A percentile compares a stretch with the other conserved stretches of the same genome.
These are phyloP conservation scores for Microbotryomycetes sp. DNA, from an alignment of 1,284 basidiomycete genomes.

Conservation along the genomic window DNA sequence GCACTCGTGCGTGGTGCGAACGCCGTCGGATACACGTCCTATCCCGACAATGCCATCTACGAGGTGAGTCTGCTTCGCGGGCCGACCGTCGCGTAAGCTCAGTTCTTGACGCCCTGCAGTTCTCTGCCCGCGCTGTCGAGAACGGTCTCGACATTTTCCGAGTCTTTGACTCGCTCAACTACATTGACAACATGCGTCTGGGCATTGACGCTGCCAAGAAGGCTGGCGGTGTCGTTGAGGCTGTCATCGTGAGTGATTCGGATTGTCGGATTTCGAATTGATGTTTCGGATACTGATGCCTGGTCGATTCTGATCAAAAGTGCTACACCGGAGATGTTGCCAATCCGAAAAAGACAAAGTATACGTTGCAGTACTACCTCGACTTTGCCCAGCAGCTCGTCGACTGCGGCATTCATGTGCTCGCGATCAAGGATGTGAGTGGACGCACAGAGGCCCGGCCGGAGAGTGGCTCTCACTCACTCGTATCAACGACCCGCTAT, in stretches of 20 bases:
- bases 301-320: no score
- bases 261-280: neutral
- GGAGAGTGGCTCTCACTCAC: neutral
- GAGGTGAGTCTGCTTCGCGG: conserved; percentile 45
- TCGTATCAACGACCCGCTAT: neutral
- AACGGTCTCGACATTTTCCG: conserved; percentile 99
- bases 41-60: conserved; percentile 99
- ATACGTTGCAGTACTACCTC: conserved; percentile 96
- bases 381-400: conserved; percentile 93
- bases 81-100: neutral
- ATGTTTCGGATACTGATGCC: no score
- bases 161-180: conserved; percentile 98
- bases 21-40: conserved; percentile 97
- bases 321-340: conserved; percentile 99
- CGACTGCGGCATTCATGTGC: conserved; percentile 89
- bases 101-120: no score
- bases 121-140: conserved; percentile 74
- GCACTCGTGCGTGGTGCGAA: conserved; percentile 98
- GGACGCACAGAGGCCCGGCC: no score
- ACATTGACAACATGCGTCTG: conserved; percentile 91
- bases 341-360: conserved; percentile 91
- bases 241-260: conserved; percentile 59
- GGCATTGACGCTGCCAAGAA: conserved; percentile 99
- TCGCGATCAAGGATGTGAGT: conserved; percentile 82
- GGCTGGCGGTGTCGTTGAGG: conserved; percentile 96